Evolutionary conservation across 164 flowering plant genomes (phyloP).

Genomic region (Magnolia kwangsiensis): DNA sequence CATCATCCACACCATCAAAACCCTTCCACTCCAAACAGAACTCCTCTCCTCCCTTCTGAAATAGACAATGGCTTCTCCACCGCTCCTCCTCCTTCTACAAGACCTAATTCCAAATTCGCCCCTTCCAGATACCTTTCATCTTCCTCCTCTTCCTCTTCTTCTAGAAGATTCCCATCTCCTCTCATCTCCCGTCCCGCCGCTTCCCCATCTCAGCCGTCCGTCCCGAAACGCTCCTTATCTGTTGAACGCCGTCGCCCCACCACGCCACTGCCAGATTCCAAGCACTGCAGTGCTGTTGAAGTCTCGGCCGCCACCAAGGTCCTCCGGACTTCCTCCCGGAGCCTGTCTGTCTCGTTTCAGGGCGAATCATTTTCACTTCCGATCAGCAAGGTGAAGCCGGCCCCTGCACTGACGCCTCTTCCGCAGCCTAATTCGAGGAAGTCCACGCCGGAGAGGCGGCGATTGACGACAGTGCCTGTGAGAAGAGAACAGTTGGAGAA

Average conservation of each 20-base stretch:
- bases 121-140: constrained; percentile 72
- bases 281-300: constrained; percentile 14
- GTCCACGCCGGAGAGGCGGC: constrained; percentile 65
- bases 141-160: constrained; percentile 21
- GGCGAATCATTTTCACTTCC: constrained; percentile 91
- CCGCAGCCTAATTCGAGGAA: constrained; percentile 41
- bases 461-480: constrained; percentile 25
- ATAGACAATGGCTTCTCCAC: constrained; percentile 37
- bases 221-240: constrained; percentile 60
- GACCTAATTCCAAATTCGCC: constrained; percentile 59
- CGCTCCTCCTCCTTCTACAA: constrained; percentile 15
- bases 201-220: constrained; percentile 15
- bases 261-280: constrained; percentile 32
- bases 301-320: constrained; percentile 57
- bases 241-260: constrained; percentile 66
- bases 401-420: constrained; percentile 12
- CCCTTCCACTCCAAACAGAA: constrained; percentile 20
- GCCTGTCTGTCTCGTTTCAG: constrained; percentile 91
- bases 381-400: constrained; percentile 63
- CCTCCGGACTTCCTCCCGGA: constrained; percentile 68
- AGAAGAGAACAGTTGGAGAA: constrained; percentile 63
- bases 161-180: constrained; percentile 69
- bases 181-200: constrained; percentile 25
- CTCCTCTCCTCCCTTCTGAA: constrained; percentile 55
- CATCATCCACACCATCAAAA: constrained; percentile 15